Percentiles rank a stretch among this genome's conserved stretches.
Conservation (phyloP, 176 grass and related monocot genomes). For the Aegilops bicornis region DNA sequence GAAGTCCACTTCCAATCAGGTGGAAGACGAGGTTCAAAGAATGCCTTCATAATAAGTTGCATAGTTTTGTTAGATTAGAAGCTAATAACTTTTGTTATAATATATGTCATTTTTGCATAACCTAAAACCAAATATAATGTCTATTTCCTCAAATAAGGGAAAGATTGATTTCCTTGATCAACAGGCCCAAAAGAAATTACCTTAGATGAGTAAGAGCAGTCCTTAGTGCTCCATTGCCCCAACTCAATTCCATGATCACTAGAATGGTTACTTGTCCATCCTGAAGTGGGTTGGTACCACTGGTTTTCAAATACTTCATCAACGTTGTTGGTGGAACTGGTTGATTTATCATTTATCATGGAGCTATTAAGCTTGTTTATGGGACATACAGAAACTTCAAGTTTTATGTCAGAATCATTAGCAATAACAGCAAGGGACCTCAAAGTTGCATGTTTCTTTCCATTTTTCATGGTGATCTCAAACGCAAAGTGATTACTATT, state of each 20-base stretch:
- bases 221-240: constrained; percentile 76
- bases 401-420: constrained; percentile 82
- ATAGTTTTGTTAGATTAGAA: constrained; percentile 46
- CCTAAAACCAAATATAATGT: constrained; percentile 14
- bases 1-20: constrained; percentile 89
- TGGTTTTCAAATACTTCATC: constrained; percentile 99
- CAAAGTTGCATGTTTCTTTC: constrained; percentile 77
- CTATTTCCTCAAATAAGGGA: constrained; percentile 7
- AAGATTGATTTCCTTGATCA: constrained; percentile 1
- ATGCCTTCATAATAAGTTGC: constrained; percentile 61
- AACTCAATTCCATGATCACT: constrained; percentile 55
- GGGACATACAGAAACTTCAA: constrained; percentile 86
- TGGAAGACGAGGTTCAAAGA: constrained; percentile 84
- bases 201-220: constrained; percentile 84
- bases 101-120: background rate
- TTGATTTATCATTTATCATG: constrained; percentile 27
- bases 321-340: constrained; percentile 40
- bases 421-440: constrained; percentile 77
- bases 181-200: constrained; percentile 38
- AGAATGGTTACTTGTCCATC: constrained; percentile 61
- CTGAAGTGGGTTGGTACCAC: constrained; percentile 75
- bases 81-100: constrained; percentile 11
- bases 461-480: constrained; percentile 84
- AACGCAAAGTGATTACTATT: constrained; percentile 76
- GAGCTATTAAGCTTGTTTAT: constrained; percentile 45